Evolutionary conservation across 2,329 filamentous ascomycete genomes (phyloP), one percentile per base, ranked within the genome.

Genomic region (Myriosclerotinia curreyana): DNA sequence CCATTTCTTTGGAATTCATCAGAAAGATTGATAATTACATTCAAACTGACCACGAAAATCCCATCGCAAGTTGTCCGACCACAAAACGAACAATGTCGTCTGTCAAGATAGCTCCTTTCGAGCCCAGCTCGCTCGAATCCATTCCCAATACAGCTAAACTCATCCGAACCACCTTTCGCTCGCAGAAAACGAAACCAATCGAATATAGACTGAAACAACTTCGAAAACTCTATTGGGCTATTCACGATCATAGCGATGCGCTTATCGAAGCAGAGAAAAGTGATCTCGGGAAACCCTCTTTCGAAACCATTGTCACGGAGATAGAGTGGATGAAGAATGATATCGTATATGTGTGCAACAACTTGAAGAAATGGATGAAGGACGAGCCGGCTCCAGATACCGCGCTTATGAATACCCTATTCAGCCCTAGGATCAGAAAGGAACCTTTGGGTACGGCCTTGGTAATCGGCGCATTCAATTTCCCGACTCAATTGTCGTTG

Each of bases 391-490:
- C 91, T 40, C 77, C 79, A 51, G 88, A 92, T 74, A 88, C 96
- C 22, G 80, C 87, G 15, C 74, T 92, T 53, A 81, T 83, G 50
- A 91, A 88, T 77, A 82, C 82, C 69, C 74, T 89, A 50, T 83
- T 96, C 78, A 87, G 81, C 64, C 89, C 92, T 46, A 88, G 83
- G 73, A 87, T 96, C 75, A 83, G 87, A 69, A 96, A 96, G 79
- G 94, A 98, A 73, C 95, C 95, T 1, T 77, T 97, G 64, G 95
- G 95, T 44, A 81, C 86, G 49, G 86, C 91, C 14, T 81, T 98
- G 71, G 86, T 97, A 72, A 96, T 98, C 73, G 92, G 92, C 64
- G 87, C 95, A 51, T 98, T 91, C 84, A 99, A 99, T 81, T 96
- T 93, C 76, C 95, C 95, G 60, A 80, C 96, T 75, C 88, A 93